Base-by-base conservation (phyloP, 257 asterid species). In the Solanum neorickii region DNA sequence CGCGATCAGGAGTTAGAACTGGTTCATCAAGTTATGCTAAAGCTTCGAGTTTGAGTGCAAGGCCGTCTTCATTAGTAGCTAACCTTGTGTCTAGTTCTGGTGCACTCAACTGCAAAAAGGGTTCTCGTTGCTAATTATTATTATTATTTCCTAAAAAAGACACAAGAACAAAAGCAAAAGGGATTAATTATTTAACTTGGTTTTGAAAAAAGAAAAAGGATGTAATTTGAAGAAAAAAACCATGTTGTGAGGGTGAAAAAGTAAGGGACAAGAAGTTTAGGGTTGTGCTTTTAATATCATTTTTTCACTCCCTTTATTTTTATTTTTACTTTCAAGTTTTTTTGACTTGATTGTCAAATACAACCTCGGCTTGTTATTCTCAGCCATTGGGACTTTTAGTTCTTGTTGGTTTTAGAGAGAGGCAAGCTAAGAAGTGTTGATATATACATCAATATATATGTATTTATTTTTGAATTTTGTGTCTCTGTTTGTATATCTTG, bases 311-410 rank as follows among this genome's bases (percentile, higher is more conserved):
- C 70, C 33, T 39, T 35, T 74, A 21, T 3, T 15, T 82, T 52
- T 88, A 68, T 52, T 29, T 11, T 20, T 12, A 83, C 62, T 83
- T 87, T 86, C 78, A 44, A 49, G 80, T 59, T 41, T 88, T 88
- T 90, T 92, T 90, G 89, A 85, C 86, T 88, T 49, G 86, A 83
- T 89, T 91, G 93, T 89, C 90, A 90, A 85, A 62, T 88, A 91
- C 96, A 95, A 94, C 98, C 95, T 95, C 90, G 91, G 93, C 94
- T 90, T 92, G 95, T 92, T 90, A 84, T 46, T 86, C 90, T 91
- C 70, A 84, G 56, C 90, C 89, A 12, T 84, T 84, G 91, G 91
- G 83, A 74, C 86, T 87, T 80, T 21, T 13, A 35, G 85, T 82
- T 82, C 69, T 84, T 84, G 80, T 89, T 89, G 91, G 93, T 90